Evolutionary conservation across 2,329 filamentous ascomycete species (phyloP).

Genomic region (Periconia sp.): DNA sequence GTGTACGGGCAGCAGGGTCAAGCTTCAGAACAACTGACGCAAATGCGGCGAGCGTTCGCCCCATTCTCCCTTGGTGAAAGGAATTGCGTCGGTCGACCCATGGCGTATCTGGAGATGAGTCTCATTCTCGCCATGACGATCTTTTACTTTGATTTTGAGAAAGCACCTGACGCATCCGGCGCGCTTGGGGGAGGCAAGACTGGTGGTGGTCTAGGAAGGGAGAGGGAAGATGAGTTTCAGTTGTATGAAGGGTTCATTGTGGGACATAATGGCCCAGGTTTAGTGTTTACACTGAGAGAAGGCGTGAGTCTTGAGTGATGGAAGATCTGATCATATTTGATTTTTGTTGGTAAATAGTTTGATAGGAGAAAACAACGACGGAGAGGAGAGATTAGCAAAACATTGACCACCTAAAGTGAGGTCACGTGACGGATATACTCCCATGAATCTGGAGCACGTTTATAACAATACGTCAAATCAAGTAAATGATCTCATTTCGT

Average conservation of each 20-base stretch:
- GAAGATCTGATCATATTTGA: too few relatives aligned
- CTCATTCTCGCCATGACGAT: background rate
- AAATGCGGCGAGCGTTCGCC: background rate
- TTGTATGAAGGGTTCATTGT: slow-evolving; percentile 1
- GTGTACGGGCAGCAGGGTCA: too few relatives aligned
- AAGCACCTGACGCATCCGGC: background rate
- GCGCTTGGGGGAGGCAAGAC: background rate
- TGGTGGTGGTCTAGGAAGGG: background rate
- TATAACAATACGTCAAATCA: too few relatives aligned
- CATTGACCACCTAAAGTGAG: too few relatives aligned
- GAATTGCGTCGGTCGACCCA: slow-evolving; percentile 1
- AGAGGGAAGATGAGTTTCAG: slow-evolving; percentile 3
- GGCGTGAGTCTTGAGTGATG: too few relatives aligned
- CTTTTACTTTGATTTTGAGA: slow-evolving; percentile 1
- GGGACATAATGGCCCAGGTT: slow-evolving; percentile 1
- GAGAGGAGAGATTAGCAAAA: too few relatives aligned
- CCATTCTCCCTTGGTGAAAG: slow-evolving; percentile 1
- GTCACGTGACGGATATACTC: too few relatives aligned
- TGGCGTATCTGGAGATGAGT: slow-evolving; percentile 3
- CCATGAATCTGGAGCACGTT: too few relatives aligned
- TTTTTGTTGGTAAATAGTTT: too few relatives aligned
- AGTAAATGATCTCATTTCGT: too few relatives aligned
- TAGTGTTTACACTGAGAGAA: background rate
- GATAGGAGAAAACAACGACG: too few relatives aligned
- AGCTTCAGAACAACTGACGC: too few relatives aligned